phyloP scores from a whole-genome alignment of 805 yeast genomes.

The Hermanozyma aechmeae region DNA sequence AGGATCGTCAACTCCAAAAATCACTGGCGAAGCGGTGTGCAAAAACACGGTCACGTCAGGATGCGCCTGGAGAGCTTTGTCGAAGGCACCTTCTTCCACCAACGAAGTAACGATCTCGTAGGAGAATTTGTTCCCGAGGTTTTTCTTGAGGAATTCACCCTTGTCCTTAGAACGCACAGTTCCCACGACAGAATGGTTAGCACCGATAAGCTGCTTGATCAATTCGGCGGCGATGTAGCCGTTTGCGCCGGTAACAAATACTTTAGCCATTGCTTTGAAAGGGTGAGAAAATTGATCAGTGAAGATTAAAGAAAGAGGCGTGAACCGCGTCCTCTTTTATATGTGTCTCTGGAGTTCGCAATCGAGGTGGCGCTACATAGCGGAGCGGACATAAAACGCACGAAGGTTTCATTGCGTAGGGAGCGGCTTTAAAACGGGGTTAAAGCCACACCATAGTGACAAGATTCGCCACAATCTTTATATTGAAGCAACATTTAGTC shows the following conservation, averaged over 20 bases:
- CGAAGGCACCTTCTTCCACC: neutral
- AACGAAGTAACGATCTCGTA: conserved; percentile 1
- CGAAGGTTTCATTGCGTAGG: too few species aligned
- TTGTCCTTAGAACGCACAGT: conserved; percentile 1
- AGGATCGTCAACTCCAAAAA: neutral
- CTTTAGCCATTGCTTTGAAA: conserved; percentile 1
- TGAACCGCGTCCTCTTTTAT: too few species aligned
- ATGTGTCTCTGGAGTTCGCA: too few species aligned
- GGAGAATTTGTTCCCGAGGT: conserved; percentile 1
- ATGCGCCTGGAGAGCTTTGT: neutral
- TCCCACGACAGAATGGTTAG: conserved; percentile 1
- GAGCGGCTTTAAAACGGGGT: too few species aligned
- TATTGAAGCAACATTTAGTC: too few species aligned
- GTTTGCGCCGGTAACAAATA: conserved; percentile 1
- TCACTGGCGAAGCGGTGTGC: neutral
- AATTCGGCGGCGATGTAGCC: conserved; percentile 1
- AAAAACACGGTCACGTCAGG: neutral
- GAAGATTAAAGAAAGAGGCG: too few species aligned
- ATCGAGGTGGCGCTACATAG: too few species aligned
- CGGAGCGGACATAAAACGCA: too few species aligned
- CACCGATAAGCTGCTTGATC: neutral
- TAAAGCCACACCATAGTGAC: too few species aligned
- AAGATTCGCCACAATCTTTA: too few species aligned
- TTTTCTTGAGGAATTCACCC: conserved; percentile 1
- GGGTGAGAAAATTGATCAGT: too few species aligned